These are phyloP conservation scores for Aspergillus incahuasiensis DNA, from an alignment of 495 filamentous ascomycete species.

Conservation along the genomic window DNA sequence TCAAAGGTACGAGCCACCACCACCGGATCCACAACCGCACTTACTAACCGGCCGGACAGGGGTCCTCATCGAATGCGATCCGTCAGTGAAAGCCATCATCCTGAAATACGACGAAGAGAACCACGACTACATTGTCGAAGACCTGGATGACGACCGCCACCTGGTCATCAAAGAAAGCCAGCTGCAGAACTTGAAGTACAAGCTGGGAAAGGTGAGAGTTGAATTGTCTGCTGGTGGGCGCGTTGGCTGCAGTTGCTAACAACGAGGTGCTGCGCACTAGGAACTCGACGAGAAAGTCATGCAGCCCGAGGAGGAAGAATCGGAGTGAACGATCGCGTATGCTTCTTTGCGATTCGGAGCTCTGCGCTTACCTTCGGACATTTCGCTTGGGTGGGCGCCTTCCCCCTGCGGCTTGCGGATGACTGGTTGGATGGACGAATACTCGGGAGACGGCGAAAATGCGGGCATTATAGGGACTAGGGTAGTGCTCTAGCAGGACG, in stretches of 20 bases:
- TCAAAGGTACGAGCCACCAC: slow-evolving; percentile 34
- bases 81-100: slow-evolving; percentile 73
- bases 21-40: neutral
- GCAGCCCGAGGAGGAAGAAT: slow-evolving; percentile 49
- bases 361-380: neutral
- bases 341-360: neutral
- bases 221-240: neutral
- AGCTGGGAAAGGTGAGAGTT: slow-evolving; percentile 51
- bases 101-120: slow-evolving; percentile 63
- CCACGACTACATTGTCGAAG: slow-evolving; percentile 71
- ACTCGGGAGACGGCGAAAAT: neutral
- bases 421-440: neutral
- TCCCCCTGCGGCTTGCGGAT: neutral
- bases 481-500: neutral
- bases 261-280: slow-evolving; percentile 22
- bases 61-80: slow-evolving; percentile 72
- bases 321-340: slow-evolving; percentile 29
- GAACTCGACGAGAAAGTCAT: slow-evolving; percentile 52
- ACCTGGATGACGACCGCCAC: slow-evolving; percentile 64
- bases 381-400: neutral
- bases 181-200: slow-evolving; percentile 54
- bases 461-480: neutral
- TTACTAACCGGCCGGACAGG: slow-evolving; percentile 42
- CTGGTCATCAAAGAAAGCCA: slow-evolving; percentile 69
- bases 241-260: slow-evolving; percentile 1